Conservation (phyloP, 164 flowering plant genomes). For the Liriodendron chinense region DNA sequence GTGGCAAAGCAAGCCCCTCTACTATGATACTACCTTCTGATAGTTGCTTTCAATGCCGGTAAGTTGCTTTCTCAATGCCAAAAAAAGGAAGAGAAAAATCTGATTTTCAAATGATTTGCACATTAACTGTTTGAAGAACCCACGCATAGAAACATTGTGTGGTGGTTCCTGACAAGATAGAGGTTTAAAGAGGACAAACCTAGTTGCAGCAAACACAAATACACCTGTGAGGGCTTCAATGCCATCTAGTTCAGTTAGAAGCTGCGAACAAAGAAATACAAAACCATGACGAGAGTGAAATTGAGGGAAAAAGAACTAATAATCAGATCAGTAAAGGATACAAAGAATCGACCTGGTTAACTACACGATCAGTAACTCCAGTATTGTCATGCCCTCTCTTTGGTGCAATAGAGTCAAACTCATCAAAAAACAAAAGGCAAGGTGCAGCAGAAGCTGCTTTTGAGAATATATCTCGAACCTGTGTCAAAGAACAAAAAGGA, state of each 20-base stretch:
- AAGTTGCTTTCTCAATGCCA: too few species aligned
- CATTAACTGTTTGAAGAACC: background rate
- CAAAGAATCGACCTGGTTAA: slow-evolving; percentile 64
- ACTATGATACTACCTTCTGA: too few species aligned
- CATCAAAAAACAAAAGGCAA: slow-evolving; percentile 94
- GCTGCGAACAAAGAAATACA: slow-evolving; percentile 37
- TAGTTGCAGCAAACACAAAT: slow-evolving; percentile 98
- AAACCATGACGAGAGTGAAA: background rate
- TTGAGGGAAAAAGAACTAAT: background rate
- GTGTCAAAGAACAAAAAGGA: slow-evolving; percentile 13
- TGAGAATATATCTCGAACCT: slow-evolving; percentile 94
- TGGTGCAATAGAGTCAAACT: slow-evolving; percentile 98
- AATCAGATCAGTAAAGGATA: background rate
- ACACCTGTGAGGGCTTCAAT: slow-evolving; percentile 93
- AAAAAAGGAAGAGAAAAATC: too few species aligned
- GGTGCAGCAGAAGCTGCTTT: slow-evolving; percentile 98
- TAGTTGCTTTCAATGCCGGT: too few species aligned
- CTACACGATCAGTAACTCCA: slow-evolving; percentile 97
- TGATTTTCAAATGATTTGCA: background rate
- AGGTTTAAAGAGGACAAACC: slow-evolving; percentile 41
- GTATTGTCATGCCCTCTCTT: slow-evolving; percentile 99
- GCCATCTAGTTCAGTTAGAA: slow-evolving; percentile 95
- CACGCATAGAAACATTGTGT: background rate
- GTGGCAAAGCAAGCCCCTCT: too few species aligned
- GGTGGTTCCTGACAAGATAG: background rate